Conservation (phyloP, 78 protist species). For the Monosiga brevicollis region DNA sequence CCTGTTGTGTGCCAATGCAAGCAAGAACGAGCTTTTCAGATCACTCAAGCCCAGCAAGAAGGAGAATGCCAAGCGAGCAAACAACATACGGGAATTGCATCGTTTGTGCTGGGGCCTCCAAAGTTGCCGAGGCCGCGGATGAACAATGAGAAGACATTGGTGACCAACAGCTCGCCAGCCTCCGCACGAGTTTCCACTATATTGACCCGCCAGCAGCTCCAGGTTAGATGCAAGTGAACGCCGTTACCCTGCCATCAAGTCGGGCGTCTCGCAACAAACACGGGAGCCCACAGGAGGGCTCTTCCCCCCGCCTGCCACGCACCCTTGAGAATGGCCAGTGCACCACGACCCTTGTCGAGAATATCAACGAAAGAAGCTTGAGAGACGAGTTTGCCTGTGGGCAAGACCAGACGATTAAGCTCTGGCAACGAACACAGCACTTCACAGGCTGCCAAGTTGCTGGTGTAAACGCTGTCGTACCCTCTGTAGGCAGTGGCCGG, state of each 20-base stretch:
- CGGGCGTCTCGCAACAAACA: no score
- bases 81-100: neutral
- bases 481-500: conserved; percentile 15
- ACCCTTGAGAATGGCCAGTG: neutral
- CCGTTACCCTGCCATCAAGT: no score
- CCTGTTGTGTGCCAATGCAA: no score
- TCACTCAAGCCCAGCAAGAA: no score
- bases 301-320: neutral
- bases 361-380: neutral
- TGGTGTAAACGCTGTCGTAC: no score
- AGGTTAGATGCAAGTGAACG: neutral
- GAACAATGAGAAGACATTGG: conserved; percentile 11
- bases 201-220: neutral
- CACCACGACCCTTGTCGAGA: conserved; percentile 24
- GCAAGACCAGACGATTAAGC: no score
- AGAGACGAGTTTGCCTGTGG: neutral
- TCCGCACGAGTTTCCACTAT: neutral
- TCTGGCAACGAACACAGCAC: no score
- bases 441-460: no score
- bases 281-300: neutral
- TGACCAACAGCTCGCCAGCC: neutral
- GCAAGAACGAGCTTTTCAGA: no score
- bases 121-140: conserved; percentile 13
- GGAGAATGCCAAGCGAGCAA: no score
- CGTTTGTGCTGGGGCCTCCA: conserved; percentile 3